A percentile compares a stretch with the other conserved stretches of the same genome.
Evolutionary conservation across 495 filamentous ascomycete genomes (phyloP).

Genomic region (Aspergillus leporis): DNA sequence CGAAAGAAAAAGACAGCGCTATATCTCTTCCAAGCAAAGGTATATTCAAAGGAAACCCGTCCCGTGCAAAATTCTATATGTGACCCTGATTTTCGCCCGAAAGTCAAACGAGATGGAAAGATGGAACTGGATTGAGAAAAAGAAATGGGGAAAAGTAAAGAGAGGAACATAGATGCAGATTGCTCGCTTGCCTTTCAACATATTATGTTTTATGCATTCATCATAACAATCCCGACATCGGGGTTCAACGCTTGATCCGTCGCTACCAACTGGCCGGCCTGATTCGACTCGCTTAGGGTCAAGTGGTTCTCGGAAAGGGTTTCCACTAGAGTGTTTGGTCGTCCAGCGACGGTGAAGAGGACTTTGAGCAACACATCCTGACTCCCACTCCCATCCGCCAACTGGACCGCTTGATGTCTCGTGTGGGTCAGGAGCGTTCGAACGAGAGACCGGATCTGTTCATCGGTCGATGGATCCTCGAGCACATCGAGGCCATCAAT

Average conservation of each 20-base stretch:
- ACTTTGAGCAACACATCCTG: conserved; percentile 43
- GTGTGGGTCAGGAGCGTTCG: conserved; percentile 41
- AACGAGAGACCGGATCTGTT: conserved; percentile 37
- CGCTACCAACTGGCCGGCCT: conserved; percentile 19
- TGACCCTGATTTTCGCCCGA: conserved; percentile 20
- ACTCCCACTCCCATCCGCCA: conserved; percentile 21
- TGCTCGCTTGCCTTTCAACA: neutral
- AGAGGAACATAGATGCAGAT: conserved; percentile 1
- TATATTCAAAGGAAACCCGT: conserved; percentile 21
- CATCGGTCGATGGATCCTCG: conserved; percentile 39
- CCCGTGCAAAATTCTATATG: conserved; percentile 24
- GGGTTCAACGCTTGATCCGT: conserved; percentile 30
- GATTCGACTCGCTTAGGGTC: conserved; percentile 32
- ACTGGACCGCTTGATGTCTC: conserved; percentile 24
- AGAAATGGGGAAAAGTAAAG: neutral
- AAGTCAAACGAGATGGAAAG: neutral
- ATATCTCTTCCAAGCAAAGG: conserved; percentile 16
- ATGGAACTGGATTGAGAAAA: neutral
- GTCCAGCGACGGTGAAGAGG: conserved; percentile 42
- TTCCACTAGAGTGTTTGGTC: conserved; percentile 37
- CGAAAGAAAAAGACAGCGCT: neutral
- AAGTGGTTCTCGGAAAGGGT: conserved; percentile 41
- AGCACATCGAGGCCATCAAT: conserved; percentile 45
- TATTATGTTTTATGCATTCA: conserved; percentile 37
- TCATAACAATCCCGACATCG: conserved; percentile 39